Evolutionary conservation across 352 stramenopile genomes (phyloP).

Genomic region (Globisporangium nodosum): DNA sequence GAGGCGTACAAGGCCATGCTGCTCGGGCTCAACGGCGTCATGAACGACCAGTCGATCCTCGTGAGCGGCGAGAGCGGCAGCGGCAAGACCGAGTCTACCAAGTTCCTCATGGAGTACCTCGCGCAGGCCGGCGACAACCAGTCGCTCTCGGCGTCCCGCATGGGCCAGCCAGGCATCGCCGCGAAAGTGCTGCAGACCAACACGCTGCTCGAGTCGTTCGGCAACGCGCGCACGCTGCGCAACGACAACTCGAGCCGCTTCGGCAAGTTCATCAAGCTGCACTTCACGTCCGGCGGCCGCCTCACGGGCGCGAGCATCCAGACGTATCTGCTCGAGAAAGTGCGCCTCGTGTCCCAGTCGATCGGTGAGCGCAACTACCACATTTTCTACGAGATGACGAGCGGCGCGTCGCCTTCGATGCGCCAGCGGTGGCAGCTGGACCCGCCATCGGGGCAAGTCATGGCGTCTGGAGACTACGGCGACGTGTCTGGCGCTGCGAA

Average conservation of each 20-base stretch:
- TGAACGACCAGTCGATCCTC: conserved; percentile 76
- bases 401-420: conserved; percentile 41
- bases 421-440: conserved; percentile 62
- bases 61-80: conserved; percentile 83
- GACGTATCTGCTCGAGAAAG: conserved; percentile 95
- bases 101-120: conserved; percentile 87
- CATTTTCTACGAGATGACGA: conserved; percentile 83
- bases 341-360: conserved; percentile 81
- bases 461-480: conserved; percentile 34
- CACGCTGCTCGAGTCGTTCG: conserved; percentile 87
- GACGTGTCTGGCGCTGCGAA: conserved; percentile 35
- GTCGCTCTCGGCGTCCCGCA: conserved; percentile 24
- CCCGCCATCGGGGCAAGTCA: conserved; percentile 28
- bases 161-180: conserved; percentile 41
- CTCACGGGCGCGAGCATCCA: conserved; percentile 85
- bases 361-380: conserved; percentile 84
- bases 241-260: conserved; percentile 92
- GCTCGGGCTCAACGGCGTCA: conserved; percentile 45
- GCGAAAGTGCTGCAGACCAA: conserved; percentile 91
- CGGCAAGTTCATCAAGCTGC: conserved; percentile 91
- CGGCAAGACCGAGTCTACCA: conserved; percentile 88
- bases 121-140: conserved; percentile 75
- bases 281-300: conserved; percentile 68
- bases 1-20: conserved; percentile 83
- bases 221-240: conserved; percentile 81